Base-by-base conservation (phyloP, 2,329 filamentous ascomycete species). In the Colletotrichum sublineola region DNA sequence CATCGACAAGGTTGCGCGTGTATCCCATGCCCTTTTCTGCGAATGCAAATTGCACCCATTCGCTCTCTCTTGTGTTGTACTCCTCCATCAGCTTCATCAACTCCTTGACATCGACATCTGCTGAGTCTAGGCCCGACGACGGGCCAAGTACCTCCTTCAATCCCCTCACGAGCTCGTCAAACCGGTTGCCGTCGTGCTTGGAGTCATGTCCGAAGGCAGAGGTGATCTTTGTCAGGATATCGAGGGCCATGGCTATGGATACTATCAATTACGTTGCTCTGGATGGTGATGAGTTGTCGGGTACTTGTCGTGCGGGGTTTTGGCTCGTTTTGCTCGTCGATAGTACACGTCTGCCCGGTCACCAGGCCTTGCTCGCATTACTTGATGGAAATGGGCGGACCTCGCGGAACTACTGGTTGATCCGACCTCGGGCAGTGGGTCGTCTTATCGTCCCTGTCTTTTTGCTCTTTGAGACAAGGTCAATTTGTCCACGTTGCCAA, bases 1-100 rank as follows among this genome's bases (percentile, higher is more conserved):
- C 92, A 78, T 97, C 94, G 56, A 98, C 94, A 5, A 97, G 88
- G 79, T 97, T 97, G 67, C 95, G 86, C 15, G 95, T 97, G 81
- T 97, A 98, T 1, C 89, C 88, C 77, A 91, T 87, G 74, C 86
- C 90, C 24, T 83, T 76, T 77, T 97, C 92, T n/a, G 87, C 88
- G 76, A 96, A 88, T 38, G 93, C 93, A 82, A 94, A 97, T 74
- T 86, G 86, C 65, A 84, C 79, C 95, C 95, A 98, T 67, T 95
- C 91, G 36, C 84, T 81, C 68, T 91, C 86, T 50, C 89, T 84
- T 58, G 93, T 94, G 63, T 87, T 80, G 82, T 98, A 97, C 38
- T 88, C 83, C 69, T 89, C 83, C 94, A 98, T 97, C 74, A 96
- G 81, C 36, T 85, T 83, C 69, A 89, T 90, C 65, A 98, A 86